Evolutionary conservation across 2,329 filamentous ascomycete species (phyloP).

Genomic region (Ambrosiella beaveri): DNA sequence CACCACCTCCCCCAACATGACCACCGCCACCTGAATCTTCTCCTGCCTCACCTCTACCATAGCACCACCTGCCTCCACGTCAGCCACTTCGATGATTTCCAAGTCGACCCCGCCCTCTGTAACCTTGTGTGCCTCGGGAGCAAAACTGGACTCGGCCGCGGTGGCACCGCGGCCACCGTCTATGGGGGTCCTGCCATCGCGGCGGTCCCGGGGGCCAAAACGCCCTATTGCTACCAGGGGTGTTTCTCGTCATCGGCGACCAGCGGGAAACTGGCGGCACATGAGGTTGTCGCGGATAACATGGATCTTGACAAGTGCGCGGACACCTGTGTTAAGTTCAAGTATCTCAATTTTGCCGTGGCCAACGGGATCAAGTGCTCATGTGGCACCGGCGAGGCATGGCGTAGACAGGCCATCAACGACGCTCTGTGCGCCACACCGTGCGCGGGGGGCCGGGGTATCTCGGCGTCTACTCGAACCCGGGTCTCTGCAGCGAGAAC

Average conservation of each 20-base stretch:
- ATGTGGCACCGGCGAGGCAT: slow-evolving; percentile 1
- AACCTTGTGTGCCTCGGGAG: slow-evolving; percentile 2
- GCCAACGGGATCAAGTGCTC: slow-evolving; percentile 2
- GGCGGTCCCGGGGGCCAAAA: not conserved
- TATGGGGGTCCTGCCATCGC: slow-evolving; percentile 6
- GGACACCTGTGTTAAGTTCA: not conserved
- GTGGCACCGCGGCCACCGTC: not conserved
- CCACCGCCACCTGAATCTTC: not conserved
- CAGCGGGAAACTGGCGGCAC: not conserved
- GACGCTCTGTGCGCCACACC: slow-evolving; percentile 5
- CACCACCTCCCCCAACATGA: slow-evolving; percentile 6
- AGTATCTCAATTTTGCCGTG: slow-evolving; percentile 8
- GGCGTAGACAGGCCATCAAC: slow-evolving; percentile 4
- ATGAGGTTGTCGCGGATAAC: not conserved
- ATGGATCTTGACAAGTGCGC: slow-evolving; percentile 7
- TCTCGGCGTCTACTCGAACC: slow-evolving; percentile 6
- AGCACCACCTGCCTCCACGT: slow-evolving; percentile 7
- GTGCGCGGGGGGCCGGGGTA: slow-evolving; percentile 7
- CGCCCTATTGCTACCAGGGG: slow-evolving; percentile 9
- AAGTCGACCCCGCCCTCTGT: not conserved
- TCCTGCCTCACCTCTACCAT: slow-evolving; percentile 4
- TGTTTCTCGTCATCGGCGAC: not conserved
- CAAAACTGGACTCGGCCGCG: slow-evolving; percentile 3
- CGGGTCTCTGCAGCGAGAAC: slow-evolving; percentile 1
- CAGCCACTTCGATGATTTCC: not conserved